Conservation (phyloP, 305 asterid genomes). For the Fraxinus angustifolia region DNA sequence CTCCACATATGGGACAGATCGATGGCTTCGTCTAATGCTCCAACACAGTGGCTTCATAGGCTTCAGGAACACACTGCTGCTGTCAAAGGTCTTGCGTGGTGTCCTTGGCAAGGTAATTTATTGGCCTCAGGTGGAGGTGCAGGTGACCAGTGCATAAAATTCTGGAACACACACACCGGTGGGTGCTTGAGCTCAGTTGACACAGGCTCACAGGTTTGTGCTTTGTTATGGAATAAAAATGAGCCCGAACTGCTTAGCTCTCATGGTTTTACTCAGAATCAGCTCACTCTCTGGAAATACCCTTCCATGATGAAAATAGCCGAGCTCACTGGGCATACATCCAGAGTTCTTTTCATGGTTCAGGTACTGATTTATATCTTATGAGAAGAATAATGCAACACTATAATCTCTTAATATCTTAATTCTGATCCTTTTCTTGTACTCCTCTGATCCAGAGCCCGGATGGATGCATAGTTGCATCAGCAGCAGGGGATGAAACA, state of each 20-base stretch:
- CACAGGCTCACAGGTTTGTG: conserved; percentile 49
- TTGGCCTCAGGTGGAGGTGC: conserved; percentile 49
- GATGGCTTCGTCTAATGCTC: conserved; percentile 27
- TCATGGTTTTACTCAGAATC: conserved; percentile 45
- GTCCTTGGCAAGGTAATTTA: conserved; percentile 49
- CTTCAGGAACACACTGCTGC: conserved; percentile 42
- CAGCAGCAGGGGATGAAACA: conserved; percentile 56
- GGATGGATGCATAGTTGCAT: conserved; percentile 43
- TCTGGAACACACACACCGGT: conserved; percentile 51
- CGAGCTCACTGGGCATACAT: conserved; percentile 24
- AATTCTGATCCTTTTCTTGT: not conserved
- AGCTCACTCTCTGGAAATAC: conserved; percentile 54
- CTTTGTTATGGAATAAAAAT: conserved; percentile 49
- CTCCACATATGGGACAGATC: conserved; percentile 34
- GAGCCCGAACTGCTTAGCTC: conserved; percentile 48
- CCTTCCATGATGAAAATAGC: conserved; percentile 49
- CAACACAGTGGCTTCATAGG: conserved; percentile 39
- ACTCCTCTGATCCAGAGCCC: conserved; percentile 33
- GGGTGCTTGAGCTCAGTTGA: conserved; percentile 43
- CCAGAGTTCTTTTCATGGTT: conserved; percentile 44
- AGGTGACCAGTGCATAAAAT: conserved; percentile 39
- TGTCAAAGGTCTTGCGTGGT: conserved; percentile 51
- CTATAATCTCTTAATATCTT: not conserved
- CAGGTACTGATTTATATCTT: conserved; percentile 28
- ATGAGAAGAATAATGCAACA: not conserved